Base-by-base conservation (phyloP, 1,139 yeast species). In the Saccharomycopsis hybrid region DNA sequence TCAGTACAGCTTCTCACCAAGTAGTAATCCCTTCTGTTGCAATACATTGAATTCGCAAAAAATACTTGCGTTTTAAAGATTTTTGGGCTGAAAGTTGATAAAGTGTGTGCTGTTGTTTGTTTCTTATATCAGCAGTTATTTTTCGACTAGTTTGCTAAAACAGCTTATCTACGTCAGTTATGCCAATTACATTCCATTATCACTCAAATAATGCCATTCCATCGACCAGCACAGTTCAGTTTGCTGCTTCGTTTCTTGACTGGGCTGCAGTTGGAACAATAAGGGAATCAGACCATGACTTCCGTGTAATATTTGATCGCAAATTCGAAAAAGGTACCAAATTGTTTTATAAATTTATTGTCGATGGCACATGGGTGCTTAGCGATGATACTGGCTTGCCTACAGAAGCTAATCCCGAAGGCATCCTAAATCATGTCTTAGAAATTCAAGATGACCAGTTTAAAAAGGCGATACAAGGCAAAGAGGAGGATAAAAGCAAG, bases 161-260 rank as follows among this genome's bases (percentile, higher is more conserved):
- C n/a, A n/a, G n/a, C n/a, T n/a, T n/a, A n/a, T n/a, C n/a, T n/a
- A n/a, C n/a, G n/a, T n/a, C n/a, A n/a, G n/a, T n/a, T n/a, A 18
- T 31, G 33, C 8, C 33, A 31, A 9, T 31, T 31, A 31, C 33
- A 31, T 31, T 31, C 33, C 9, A 36, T 5, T 38, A 37, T 28
- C 9, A 28, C 24, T 25, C 35, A 4, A 39, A 28, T 28, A 30
- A 18, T 25, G 24, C 33, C 24, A 18, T 44, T 5, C 13, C n/a
- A 28, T 32, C 24, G 3, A n/a, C 4, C 13, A 35, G 18, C n/a
- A 18, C 46, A 9, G 70, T 36, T 68, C 67, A 65, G 57, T 60
- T 46, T 39, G 48, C 48, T 7, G 11, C 44, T 3, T 46, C 48
- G 18, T 39, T 31, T 11, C 8, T 24, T 5, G 27, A 32, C 25